Conservation (phyloP, 2,329 filamentous ascomycete genomes). For the Zarea fungicola region DNA sequence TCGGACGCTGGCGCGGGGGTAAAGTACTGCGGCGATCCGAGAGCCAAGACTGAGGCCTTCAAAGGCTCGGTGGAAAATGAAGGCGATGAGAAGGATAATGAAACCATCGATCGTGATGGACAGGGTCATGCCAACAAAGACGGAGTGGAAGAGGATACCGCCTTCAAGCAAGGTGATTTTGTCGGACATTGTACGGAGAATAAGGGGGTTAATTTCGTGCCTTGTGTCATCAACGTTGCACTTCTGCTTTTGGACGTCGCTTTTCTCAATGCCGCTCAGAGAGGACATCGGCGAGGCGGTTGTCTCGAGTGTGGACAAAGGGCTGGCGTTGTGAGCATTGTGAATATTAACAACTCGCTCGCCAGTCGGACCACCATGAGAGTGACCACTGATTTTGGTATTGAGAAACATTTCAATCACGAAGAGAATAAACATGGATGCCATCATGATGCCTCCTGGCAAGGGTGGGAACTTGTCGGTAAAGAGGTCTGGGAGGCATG, state of each 20-base stretch:
- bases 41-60: conserved; percentile 65
- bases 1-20: conserved; percentile 48
- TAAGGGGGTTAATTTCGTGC: conserved; percentile 36
- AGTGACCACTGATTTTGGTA: conserved; percentile 52
- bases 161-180: conserved; percentile 73
- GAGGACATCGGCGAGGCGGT: too few relatives aligned
- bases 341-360: conserved; percentile 12
- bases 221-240: conserved; percentile 35
- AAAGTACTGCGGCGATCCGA: conserved; percentile 63
- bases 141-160: conserved; percentile 72
- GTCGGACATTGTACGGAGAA: conserved; percentile 59
- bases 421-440: conserved; percentile 55
- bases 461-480: conserved; percentile 55
- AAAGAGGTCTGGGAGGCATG: conserved; percentile 55
- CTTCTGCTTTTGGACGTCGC: conserved; percentile 18
- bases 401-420: conserved; percentile 59
- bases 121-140: conserved; percentile 70
- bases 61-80: conserved; percentile 67
- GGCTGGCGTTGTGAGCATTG: too few relatives aligned
- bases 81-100: conserved; percentile 61
- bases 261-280: too few relatives aligned
- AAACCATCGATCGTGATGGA: conserved; percentile 65
- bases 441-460: conserved; percentile 62
- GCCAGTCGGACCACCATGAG: conserved; percentile 52
- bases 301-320: too few relatives aligned